Conservation (phyloP, 116 monocot species). For the Dioscorea cayenensis region DNA sequence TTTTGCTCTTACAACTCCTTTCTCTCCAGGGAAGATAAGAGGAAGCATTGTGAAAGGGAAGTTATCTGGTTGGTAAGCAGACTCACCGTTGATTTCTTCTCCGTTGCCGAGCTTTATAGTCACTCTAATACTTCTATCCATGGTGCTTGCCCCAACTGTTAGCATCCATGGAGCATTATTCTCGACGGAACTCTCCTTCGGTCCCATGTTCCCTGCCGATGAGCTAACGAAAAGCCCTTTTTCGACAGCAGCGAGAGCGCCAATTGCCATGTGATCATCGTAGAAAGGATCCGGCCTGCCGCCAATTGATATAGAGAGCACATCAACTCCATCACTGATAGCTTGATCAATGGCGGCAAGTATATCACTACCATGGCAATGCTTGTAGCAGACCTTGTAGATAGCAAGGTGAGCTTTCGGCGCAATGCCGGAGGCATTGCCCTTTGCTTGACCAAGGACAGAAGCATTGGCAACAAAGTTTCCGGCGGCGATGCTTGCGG, state of each 20-base stretch:
- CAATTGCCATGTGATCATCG: not conserved
- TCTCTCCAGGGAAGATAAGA: not conserved
- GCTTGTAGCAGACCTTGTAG: slow-evolving; percentile 8
- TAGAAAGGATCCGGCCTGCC: not conserved
- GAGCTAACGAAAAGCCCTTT: slow-evolving; percentile 9
- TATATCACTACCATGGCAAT: not conserved
- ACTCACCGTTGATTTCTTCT: not conserved
- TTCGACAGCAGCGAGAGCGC: not conserved
- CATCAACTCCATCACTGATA: slow-evolving; percentile 14
- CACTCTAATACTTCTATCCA: not conserved
- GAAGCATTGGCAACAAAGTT: not conserved
- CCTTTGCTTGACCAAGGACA: not conserved
- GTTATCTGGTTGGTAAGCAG: not conserved
- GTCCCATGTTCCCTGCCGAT: slow-evolving; percentile 2
- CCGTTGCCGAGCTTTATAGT: slow-evolving; percentile 7
- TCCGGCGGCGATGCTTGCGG: slow-evolving; percentile 6
- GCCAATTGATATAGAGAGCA: slow-evolving; percentile 12
- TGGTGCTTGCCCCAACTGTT: slow-evolving; percentile 9
- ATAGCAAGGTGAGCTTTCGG: slow-evolving; percentile 11
- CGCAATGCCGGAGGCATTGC: slow-evolving; percentile 12
- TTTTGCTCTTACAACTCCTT: not conserved
- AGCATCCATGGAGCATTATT: slow-evolving; percentile 14
- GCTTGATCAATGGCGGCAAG: slow-evolving; percentile 11
- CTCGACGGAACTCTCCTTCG: not conserved
- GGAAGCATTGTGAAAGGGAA: not conserved